Base-by-base conservation (phyloP, 2,329 filamentous ascomycete genomes). In the Fusarium hostae region DNA sequence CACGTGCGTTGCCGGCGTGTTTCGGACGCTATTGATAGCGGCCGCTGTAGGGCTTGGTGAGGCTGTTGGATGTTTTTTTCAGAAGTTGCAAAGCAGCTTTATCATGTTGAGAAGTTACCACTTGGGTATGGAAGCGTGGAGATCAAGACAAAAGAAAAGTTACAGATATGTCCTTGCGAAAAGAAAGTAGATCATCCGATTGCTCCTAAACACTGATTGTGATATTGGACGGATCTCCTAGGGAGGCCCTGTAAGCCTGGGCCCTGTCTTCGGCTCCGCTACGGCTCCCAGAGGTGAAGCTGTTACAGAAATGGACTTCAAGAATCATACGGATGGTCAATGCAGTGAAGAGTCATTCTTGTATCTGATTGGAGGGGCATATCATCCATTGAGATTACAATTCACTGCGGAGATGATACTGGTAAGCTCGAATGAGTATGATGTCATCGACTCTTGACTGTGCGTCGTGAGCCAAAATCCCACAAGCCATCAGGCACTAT, bases 231-330 rank as follows among this genome's bases (percentile, higher is more conserved):
- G 9, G 35, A 20, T 41, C 22, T 34, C 7, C 8, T 54, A 34
- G 10, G n/a, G 12, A 24, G 5, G 20, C 26, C 50, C 24, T 13
- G 2, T 9, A 30, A 6, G 15, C 39, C 20, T 45, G 28, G 30
- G 32, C 45, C 52, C 26, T 52, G 47, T 32, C 45, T 37, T 30
- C 45, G 62, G 63, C 20, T 66, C 63, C 63, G 45, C 54, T 51
- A 26, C 41, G 37, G 30, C 32, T 59, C 39, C 51, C 34, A 34
- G 20, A 56, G n/a, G 43, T 28, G 18, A 51, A 44, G 34, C 28
- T 22, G 44, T 59, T 40, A 40, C 22, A 51, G 39, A 32, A 24
- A 40, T 28, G 20, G 5, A 13, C 3, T 28, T 50, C 10, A n/a
- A 13, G 28, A 20, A 40, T 28, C 11, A 3, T 35, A 18, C 12